phyloP scores from a whole-genome alignment of 805 yeast genomes.

The Hagleromyces aurorensis region DNA sequence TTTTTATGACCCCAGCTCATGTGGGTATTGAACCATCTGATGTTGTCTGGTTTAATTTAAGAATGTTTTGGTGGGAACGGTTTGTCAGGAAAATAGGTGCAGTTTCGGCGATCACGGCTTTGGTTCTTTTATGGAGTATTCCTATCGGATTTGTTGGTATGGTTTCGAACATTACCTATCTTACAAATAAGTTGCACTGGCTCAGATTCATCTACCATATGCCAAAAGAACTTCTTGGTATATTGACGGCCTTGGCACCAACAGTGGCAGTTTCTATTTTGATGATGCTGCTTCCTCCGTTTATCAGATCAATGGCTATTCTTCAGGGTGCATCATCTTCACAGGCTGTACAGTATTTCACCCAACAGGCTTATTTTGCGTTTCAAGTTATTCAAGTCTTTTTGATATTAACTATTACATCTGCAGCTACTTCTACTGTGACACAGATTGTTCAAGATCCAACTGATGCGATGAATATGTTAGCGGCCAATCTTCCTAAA shows the following conservation, averaged over 20 bases:
- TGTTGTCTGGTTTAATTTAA: conserved; percentile 62
- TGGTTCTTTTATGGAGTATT: conserved; percentile 62
- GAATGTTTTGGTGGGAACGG: conserved; percentile 77
- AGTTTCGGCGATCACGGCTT: conserved; percentile 43
- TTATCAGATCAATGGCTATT: conserved; percentile 56
- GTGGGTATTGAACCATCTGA: conserved; percentile 59
- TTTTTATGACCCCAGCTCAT: conserved; percentile 51
- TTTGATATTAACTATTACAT: conserved; percentile 60
- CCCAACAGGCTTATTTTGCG: conserved; percentile 61
- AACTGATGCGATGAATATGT: conserved; percentile 44
- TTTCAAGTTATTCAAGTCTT: conserved; percentile 68
- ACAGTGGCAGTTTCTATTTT: conserved; percentile 56
- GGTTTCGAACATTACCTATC: conserved; percentile 56
- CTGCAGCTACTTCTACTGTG: conserved; percentile 63
- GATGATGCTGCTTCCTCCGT: conserved; percentile 58
- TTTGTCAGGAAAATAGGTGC: conserved; percentile 47
- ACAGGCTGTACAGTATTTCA: conserved; percentile 53
- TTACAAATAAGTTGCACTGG: conserved; percentile 49
- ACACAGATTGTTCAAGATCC: conserved; percentile 56
- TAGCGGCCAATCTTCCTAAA: conserved; percentile 64
- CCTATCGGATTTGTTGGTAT: conserved; percentile 77
- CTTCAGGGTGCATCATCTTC: conserved; percentile 48
- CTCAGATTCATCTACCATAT: conserved; percentile 49
- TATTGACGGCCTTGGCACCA: conserved; percentile 63
- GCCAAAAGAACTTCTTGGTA: conserved; percentile 48